phyloP scores from a whole-genome alignment of 164 flowering plant genomes.

The Magnolia sinica region DNA sequence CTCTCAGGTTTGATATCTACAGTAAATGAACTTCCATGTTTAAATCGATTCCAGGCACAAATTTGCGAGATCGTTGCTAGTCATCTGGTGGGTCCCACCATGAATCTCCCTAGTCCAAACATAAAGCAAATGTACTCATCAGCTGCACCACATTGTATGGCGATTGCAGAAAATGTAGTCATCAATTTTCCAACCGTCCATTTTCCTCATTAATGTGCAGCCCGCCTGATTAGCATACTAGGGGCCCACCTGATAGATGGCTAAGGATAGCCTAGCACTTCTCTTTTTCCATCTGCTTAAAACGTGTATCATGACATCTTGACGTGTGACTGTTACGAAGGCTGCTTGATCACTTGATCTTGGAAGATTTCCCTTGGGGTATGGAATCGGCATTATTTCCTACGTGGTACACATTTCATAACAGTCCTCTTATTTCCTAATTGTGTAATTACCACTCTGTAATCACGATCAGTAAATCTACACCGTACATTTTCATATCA shows the following conservation, averaged over 20 bases:
- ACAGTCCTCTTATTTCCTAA: too few species aligned
- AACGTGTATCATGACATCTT: neutral
- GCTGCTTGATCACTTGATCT: slow-evolving; percentile 51
- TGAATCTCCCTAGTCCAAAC: too few species aligned
- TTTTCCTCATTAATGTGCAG: too few species aligned
- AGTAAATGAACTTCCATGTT: too few species aligned
- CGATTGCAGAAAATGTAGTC: too few species aligned
- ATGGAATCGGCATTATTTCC: slow-evolving; percentile 72
- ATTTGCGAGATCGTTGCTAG: neutral
- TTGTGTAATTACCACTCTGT: neutral
- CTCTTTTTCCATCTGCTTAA: neutral
- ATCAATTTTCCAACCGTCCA: too few species aligned
- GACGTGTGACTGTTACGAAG: slow-evolving; percentile 20
- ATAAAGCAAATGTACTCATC: too few species aligned
- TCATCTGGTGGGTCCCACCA: neutral
- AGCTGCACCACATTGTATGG: too few species aligned
- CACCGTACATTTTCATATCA: neutral
- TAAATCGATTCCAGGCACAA: neutral
- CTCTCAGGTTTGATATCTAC: slow-evolving; percentile 48
- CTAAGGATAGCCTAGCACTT: too few species aligned
- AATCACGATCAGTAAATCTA: neutral
- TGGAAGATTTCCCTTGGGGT: slow-evolving; percentile 71
- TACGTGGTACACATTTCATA: slow-evolving; percentile 47
- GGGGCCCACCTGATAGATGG: too few species aligned
- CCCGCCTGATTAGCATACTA: too few species aligned